Conservation (phyloP, 495 filamentous ascomycete species). For the Aspergillus hancockii region DNA sequence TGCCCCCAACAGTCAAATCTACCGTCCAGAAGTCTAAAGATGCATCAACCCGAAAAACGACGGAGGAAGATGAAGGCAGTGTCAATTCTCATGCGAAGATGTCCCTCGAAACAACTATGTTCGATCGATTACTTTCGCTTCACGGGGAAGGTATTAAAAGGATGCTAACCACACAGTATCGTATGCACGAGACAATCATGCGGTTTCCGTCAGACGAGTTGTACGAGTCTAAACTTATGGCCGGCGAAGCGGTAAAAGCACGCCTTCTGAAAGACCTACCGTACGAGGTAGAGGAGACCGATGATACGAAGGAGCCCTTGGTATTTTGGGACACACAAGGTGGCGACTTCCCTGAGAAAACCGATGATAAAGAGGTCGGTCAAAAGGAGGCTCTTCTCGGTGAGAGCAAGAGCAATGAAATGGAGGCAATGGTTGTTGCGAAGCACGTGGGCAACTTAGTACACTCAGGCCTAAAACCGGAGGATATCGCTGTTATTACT, state of each 20-base stretch:
- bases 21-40: conserved; percentile 25
- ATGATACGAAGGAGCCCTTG: conserved; percentile 84
- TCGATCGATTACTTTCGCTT: conserved; percentile 80
- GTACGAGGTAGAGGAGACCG: conserved; percentile 75
- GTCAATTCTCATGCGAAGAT: conserved; percentile 32
- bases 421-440: conserved; percentile 80
- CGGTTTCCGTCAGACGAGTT: conserved; percentile 85
- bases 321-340: conserved; percentile 97
- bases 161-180: conserved; percentile 97
- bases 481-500: conserved; percentile 90
- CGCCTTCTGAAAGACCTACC: conserved; percentile 77
- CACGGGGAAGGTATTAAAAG: conserved; percentile 85
- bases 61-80: conserved; percentile 24
- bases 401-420: conserved; percentile 92
- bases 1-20: conserved; percentile 93
- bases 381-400: conserved; percentile 60
- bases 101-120: conserved; percentile 83
- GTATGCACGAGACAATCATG: conserved; percentile 98
- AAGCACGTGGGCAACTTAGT: conserved; percentile 73
- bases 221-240: conserved; percentile 78
- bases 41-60: conserved; percentile 20
- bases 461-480: conserved; percentile 72
- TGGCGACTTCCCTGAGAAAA: conserved; percentile 75
- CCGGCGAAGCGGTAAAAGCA: conserved; percentile 71
- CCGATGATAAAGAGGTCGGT: conserved; percentile 50